phyloP scores from a whole-genome alignment of 805 yeast species.

The Suhomyces pyralidae region DNA sequence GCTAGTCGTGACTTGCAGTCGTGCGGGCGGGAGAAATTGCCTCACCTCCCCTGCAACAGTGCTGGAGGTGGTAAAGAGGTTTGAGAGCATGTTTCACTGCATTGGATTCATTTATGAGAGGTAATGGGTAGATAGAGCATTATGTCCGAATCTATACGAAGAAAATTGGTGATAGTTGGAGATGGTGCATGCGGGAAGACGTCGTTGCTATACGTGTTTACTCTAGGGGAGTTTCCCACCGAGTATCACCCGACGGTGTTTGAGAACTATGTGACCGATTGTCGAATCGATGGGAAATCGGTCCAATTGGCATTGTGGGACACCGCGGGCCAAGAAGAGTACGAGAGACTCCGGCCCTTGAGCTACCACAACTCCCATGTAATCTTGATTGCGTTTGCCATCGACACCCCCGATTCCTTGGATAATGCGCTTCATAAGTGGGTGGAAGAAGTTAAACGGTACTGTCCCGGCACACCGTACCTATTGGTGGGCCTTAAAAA shows the following conservation, averaged over 20 bases:
- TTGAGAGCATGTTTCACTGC: not conserved
- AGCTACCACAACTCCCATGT: conserved; percentile 87
- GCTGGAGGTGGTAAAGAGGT: not conserved
- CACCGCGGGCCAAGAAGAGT: conserved; percentile 96
- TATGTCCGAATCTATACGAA: conserved; percentile 32
- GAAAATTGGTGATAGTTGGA: conserved; percentile 88
- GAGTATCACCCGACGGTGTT: conserved; percentile 93
- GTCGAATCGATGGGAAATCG: conserved; percentile 90
- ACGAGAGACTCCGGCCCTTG: conserved; percentile 83
- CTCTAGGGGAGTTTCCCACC: conserved; percentile 88
- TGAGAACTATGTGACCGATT: conserved; percentile 91
- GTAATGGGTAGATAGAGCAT: not conserved
- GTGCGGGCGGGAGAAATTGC: not conserved
- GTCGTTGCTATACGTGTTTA: conserved; percentile 83
- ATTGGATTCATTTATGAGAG: not conserved
- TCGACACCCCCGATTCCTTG: conserved; percentile 80
- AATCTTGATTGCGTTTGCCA: conserved; percentile 80
- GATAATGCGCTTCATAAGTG: conserved; percentile 82
- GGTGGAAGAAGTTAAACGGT: conserved; percentile 77
- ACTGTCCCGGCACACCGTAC: conserved; percentile 78
- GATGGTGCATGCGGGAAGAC: conserved; percentile 97
- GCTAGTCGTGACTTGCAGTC: not conserved
- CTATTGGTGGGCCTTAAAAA: conserved; percentile 81
- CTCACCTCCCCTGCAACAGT: not conserved
- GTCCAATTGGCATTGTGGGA: conserved; percentile 91